Percentiles rank a stretch among this genome's conserved stretches.
These are phyloP conservation scores for Gillenia trifoliata DNA, from an alignment of 306 rosid species.

Conservation along the genomic window DNA sequence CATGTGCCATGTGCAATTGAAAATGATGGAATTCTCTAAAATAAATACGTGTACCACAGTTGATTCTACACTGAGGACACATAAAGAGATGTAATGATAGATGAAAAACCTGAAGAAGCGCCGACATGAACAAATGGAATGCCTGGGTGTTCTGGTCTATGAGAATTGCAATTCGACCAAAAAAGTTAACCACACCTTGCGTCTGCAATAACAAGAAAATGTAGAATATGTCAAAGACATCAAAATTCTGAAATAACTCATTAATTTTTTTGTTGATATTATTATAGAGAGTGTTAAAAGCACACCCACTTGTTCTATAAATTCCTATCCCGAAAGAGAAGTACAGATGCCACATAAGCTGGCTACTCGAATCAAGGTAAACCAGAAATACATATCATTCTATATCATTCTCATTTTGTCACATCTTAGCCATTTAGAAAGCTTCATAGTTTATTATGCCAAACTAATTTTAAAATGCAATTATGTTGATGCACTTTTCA, in stretches of 20 bases:
- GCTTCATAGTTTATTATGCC: not conserved
- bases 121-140: conserved; percentile 91
- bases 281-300: not conserved
- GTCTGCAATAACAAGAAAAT: conserved; percentile 40
- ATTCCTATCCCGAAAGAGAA: not conserved
- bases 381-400: not conserved
- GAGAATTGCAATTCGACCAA: conserved; percentile 91
- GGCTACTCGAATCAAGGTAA: not conserved
- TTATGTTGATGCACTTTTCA: conserved; percentile 12
- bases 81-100: not conserved
- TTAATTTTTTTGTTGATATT: too few relatives aligned
- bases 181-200: conserved; percentile 90
- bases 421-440: not conserved
- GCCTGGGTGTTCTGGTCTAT: conserved; percentile 98
- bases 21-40: not conserved
- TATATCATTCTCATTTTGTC: not conserved
- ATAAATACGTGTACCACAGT: not conserved
- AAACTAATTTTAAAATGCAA: not conserved
- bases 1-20: not conserved
- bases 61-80: not conserved
- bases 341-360: not conserved
- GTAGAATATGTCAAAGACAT: conserved; percentile 8
- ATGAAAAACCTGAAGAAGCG: conserved; percentile 82
- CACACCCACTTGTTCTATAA: not conserved
- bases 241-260: not conserved